Evolutionary conservation across 1,284 basidiomycete genomes (phyloP).

Genomic region (Blastosporella zonata): DNA sequence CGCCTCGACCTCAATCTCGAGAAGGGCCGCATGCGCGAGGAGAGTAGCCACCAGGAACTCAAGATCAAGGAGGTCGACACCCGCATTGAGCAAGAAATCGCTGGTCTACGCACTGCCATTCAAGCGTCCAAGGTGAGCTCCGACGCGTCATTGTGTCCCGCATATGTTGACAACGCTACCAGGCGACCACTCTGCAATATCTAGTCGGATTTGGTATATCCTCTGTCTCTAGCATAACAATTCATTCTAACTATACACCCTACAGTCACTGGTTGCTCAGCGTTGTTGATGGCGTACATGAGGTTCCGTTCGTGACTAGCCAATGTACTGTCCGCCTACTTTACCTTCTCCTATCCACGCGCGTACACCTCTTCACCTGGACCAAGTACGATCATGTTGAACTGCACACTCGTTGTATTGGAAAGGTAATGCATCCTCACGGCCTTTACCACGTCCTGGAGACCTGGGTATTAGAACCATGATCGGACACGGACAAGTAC

Average conservation of each 20-base stretch:
- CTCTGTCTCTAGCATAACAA: slow-evolving; percentile 5
- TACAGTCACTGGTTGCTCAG: slow-evolving; percentile 83
- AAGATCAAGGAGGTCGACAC: slow-evolving; percentile 99
- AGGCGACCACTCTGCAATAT: slow-evolving; percentile 83
- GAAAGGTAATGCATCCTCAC: slow-evolving; percentile 66
- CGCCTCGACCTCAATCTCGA: slow-evolving; percentile 94
- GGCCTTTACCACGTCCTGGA: slow-evolving; percentile 68
- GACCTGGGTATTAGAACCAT: slow-evolving; percentile 1
- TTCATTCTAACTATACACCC: slow-evolving; percentile 1
- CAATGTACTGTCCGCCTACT: slow-evolving; percentile 7
- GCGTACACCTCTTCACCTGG: slow-evolving; percentile 1
- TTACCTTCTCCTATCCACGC: not conserved
- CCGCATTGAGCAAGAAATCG: slow-evolving; percentile 95
- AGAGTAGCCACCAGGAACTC: slow-evolving; percentile 88
- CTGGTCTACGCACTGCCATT: slow-evolving; percentile 84
- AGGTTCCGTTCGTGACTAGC: slow-evolving; percentile 51
- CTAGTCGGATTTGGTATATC: slow-evolving; percentile 77
- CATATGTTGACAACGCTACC: slow-evolving; percentile 7
- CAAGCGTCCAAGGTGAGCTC: slow-evolving; percentile 80
- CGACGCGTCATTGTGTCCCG: slow-evolving; percentile 22
- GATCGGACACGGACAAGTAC: not conserved
- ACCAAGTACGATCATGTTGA: slow-evolving; percentile 52
- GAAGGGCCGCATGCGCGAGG: slow-evolving; percentile 94
- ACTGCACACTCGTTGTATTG: slow-evolving; percentile 51
- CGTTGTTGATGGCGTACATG: slow-evolving; percentile 82